These are phyloP conservation scores for Catenaria anguillulae DNA, from an alignment of 371 early-diverging fungal genomes.

Conservation along the genomic window DNA sequence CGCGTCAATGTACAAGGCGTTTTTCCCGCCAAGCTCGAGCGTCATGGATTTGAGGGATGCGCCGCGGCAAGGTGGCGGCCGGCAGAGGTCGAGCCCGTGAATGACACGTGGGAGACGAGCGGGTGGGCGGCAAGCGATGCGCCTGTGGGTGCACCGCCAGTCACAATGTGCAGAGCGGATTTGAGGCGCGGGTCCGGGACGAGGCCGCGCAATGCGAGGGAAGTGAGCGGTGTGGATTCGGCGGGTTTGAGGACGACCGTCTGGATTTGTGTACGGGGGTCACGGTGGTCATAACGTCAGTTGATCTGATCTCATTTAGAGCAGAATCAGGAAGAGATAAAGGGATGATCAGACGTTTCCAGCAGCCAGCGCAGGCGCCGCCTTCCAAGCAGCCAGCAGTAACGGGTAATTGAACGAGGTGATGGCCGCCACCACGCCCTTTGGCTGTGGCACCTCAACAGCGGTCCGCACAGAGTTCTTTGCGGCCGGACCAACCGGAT, in stretches of 20 bases:
- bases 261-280: no score
- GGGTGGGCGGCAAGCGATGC: slow-evolving; percentile 32
- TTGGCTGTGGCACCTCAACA: background rate
- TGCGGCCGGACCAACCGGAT: no score
- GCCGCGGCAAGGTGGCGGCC: slow-evolving; percentile 55
- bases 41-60: slow-evolving; percentile 56
- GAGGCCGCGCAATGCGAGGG: slow-evolving; percentile 28
- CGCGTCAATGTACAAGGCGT: slow-evolving; percentile 65
- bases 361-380: slow-evolving; percentile 67
- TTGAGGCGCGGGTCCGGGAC: slow-evolving; percentile 29
- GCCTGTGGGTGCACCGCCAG: slow-evolving; percentile 42
- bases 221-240: slow-evolving; percentile 43
- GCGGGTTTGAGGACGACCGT: slow-evolving; percentile 48
- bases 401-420: slow-evolving; percentile 70
- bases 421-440: slow-evolving; percentile 66
- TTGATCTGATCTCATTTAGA: no score
- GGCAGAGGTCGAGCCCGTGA: slow-evolving; percentile 41
- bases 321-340: no score
- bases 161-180: slow-evolving; percentile 57
- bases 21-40: slow-evolving; percentile 86
- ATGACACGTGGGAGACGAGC: slow-evolving; percentile 41
- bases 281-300: no score
- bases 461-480: no score
- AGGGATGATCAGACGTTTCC: no score
- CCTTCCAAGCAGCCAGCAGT: slow-evolving; percentile 63